These are phyloP conservation scores for Trichoderma koningiopsis DNA, from an alignment of 2,329 filamentous ascomycete species.

Conservation along the genomic window DNA sequence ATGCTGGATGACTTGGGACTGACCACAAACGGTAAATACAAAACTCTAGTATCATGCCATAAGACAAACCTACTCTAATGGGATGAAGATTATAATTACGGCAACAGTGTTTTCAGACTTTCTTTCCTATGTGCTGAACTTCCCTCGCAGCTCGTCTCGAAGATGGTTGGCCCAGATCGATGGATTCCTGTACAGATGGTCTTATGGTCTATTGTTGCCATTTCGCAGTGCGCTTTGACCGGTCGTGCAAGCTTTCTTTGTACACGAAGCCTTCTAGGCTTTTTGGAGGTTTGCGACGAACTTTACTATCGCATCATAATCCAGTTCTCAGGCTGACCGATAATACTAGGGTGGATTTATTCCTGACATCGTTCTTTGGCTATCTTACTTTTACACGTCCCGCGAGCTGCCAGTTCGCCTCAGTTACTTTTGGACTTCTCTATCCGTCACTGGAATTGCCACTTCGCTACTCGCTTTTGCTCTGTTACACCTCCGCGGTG, in stretches of 20 bases:
- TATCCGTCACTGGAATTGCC: conserved; percentile 4
- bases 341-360: conserved; percentile 10
- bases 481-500: conserved; percentile 1
- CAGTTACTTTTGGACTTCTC: conserved; percentile 20
- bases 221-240: conserved; percentile 5
- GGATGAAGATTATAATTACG: conserved; percentile 4
- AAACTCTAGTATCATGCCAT: neutral
- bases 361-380: conserved; percentile 18
- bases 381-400: conserved; percentile 12
- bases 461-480: conserved; percentile 15
- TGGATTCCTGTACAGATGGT: conserved; percentile 21
- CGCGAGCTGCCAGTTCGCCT: conserved; percentile 11
- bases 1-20: conserved; percentile 15
- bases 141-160: conserved; percentile 11
- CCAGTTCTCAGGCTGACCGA: neutral
- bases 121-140: conserved; percentile 14
- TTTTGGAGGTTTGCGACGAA: neutral
- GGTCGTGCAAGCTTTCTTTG: conserved; percentile 19
- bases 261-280: conserved; percentile 6
- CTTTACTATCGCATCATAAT: neutral
- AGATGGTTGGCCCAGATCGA: conserved; percentile 15
- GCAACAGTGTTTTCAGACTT: conserved; percentile 9
- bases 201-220: conserved; percentile 10
- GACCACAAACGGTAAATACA: conserved; percentile 2
- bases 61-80: neutral